Evolutionary conservation across 805 yeast species (phyloP).

Genomic region (Yarrowia keelungensis): DNA sequence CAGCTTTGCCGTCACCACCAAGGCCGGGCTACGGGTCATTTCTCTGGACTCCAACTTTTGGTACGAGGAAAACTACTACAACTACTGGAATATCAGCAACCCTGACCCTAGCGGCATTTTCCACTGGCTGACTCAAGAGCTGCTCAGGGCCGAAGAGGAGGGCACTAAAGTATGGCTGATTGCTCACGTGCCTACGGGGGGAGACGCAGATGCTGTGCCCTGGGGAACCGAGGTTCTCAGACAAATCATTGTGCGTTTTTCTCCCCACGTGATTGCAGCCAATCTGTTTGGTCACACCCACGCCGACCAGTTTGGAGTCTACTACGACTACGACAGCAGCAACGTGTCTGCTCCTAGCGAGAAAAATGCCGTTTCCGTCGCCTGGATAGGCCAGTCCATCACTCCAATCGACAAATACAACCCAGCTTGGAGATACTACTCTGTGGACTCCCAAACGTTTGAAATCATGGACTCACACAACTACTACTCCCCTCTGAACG

Average conservation of each 20-base stretch:
- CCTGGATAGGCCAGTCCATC: slow-evolving; percentile 71
- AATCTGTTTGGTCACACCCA: slow-evolving; percentile 77
- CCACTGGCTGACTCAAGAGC: slow-evolving; percentile 65
- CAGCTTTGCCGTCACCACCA: slow-evolving; percentile 64
- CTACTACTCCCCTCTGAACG: slow-evolving; percentile 63
- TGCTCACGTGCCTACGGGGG: slow-evolving; percentile 69
- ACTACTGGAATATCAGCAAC: slow-evolving; percentile 56
- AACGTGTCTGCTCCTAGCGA: slow-evolving; percentile 41
- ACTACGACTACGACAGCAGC: slow-evolving; percentile 61
- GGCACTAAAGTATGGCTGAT: slow-evolving; percentile 76
- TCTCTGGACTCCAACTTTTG: slow-evolving; percentile 72
- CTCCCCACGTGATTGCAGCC: slow-evolving; percentile 71
- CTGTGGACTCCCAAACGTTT: slow-evolving; percentile 67
- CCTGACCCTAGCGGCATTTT: slow-evolving; percentile 70
- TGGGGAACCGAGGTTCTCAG: slow-evolving; percentile 62
- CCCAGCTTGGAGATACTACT: slow-evolving; percentile 77
- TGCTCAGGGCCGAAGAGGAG: slow-evolving; percentile 61
- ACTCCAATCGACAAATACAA: slow-evolving; percentile 67
- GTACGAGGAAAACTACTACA: slow-evolving; percentile 68
- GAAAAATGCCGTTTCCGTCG: slow-evolving; percentile 59
- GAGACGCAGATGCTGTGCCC: slow-evolving; percentile 64
- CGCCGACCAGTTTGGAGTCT: slow-evolving; percentile 66
- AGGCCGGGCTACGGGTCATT: slow-evolving; percentile 63
- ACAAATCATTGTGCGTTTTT: slow-evolving; percentile 67
- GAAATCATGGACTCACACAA: slow-evolving; percentile 65